Conservation (phyloP, 192 early-diverging fungal species). For the Entomortierella parvispora region DNA sequence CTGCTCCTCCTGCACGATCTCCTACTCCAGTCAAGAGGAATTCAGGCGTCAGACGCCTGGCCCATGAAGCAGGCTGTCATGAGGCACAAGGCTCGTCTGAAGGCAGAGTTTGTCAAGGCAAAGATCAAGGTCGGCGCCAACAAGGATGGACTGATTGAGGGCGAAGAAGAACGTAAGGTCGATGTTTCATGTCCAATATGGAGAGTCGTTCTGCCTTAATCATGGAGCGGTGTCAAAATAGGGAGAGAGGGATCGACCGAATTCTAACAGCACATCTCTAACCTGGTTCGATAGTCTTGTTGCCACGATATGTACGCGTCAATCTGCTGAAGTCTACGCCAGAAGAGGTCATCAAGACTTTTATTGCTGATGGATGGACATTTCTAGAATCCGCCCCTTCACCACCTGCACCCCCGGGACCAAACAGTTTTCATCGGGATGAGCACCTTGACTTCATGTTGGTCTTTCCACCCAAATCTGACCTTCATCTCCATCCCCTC, state of each 20-base stretch:
- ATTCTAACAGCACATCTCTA: neutral
- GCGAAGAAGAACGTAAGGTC: constrained; percentile 61
- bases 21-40: constrained; percentile 78
- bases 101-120: constrained; percentile 79
- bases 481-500: constrained; percentile 87
- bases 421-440: constrained; percentile 68
- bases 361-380: constrained; percentile 29
- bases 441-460: constrained; percentile 84
- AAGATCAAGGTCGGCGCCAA: constrained; percentile 74
- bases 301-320: constrained; percentile 90
- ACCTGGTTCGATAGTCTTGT: constrained; percentile 50
- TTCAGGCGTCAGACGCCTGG: constrained; percentile 66
- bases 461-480: constrained; percentile 86
- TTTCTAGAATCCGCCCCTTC: constrained; percentile 19
- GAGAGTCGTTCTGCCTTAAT: no score
- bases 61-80: constrained; percentile 74
- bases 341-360: constrained; percentile 68
- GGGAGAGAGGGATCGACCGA: no score
- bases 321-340: constrained; percentile 83
- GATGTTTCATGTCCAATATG: neutral
- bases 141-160: constrained; percentile 65
- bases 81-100: constrained; percentile 74
- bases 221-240: no score
- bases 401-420: constrained; percentile 28
- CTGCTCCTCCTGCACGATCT: constrained; percentile 88